Percentiles rank a stretch among this genome's conserved stretches.
phyloP scores from a whole-genome alignment of 2,329 filamentous ascomycete species.

The Botrytis sinoallii region DNA sequence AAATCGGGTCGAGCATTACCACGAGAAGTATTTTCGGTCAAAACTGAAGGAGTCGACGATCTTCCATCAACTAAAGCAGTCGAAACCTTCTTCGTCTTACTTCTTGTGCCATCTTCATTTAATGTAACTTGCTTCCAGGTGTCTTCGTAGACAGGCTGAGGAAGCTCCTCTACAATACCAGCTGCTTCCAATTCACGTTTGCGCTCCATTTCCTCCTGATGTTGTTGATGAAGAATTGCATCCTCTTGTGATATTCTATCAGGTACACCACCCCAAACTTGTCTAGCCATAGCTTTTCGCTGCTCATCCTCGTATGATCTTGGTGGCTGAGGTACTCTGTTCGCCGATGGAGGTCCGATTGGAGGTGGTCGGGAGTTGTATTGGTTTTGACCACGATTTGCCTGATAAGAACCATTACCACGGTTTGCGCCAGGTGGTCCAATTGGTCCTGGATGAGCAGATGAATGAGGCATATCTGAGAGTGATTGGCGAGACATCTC shows the following conservation, averaged over 20 bases:
- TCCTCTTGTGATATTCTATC: slow-evolving; percentile 33
- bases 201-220: slow-evolving; percentile 29
- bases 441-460: slow-evolving; percentile 37
- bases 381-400: slow-evolving; percentile 35
- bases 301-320: slow-evolving; percentile 25
- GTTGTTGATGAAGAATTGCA: slow-evolving; percentile 25
- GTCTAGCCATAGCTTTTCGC: slow-evolving; percentile 21
- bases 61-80: slow-evolving; percentile 27
- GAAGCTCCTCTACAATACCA: slow-evolving; percentile 26
- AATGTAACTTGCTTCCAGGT: slow-evolving; percentile 35
- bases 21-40: slow-evolving; percentile 25
- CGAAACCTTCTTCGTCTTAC: slow-evolving; percentile 28
- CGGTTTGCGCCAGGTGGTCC: slow-evolving; percentile 36
- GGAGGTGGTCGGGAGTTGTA: slow-evolving; percentile 37
- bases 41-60: slow-evolving; percentile 22
- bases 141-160: slow-evolving; percentile 32
- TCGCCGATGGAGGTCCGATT: slow-evolving; percentile 30
- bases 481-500: slow-evolving; percentile 33
- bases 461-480: slow-evolving; percentile 28
- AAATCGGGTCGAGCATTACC: slow-evolving; percentile 22
- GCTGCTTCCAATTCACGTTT: slow-evolving; percentile 30
- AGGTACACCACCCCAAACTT: slow-evolving; percentile 30
- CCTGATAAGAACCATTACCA: slow-evolving; percentile 31
- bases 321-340: slow-evolving; percentile 26
- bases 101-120: slow-evolving; percentile 35